Conservation (phyloP, 129 eudicot species). For the sunflower (Helianthus annuus) region HanXRQr2.0-SUNRISE NC_035446.2:96870307-96870806, state of each 20-base stretch:
- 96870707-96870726: background rate
- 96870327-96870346: constrained; percentile 47
- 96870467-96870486: constrained; percentile 78
- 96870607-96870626: constrained; percentile 22
- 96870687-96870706: background rate
- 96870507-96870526: constrained; percentile 55
- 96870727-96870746: background rate
- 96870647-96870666: background rate
- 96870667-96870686: background rate
- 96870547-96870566: constrained; percentile 16
- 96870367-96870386: constrained; percentile 78
- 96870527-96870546: constrained; percentile 42
- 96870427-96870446: constrained; percentile 39
- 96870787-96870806: too few relatives aligned
- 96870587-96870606: constrained; percentile 43
- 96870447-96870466: constrained; percentile 52
- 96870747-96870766: too few relatives aligned
- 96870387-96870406: constrained; percentile 71
- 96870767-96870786: too few relatives aligned
- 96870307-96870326: constrained; percentile 57
- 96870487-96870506: constrained; percentile 64
- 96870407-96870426: constrained; percentile 61
- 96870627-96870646: constrained; percentile 34
- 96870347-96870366: constrained; percentile 59
- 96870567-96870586: constrained; percentile 14